Evolutionary conservation across 1,284 basidiomycete genomes (phyloP).

Genomic region (Cryptococcus wingfieldii): DNA sequence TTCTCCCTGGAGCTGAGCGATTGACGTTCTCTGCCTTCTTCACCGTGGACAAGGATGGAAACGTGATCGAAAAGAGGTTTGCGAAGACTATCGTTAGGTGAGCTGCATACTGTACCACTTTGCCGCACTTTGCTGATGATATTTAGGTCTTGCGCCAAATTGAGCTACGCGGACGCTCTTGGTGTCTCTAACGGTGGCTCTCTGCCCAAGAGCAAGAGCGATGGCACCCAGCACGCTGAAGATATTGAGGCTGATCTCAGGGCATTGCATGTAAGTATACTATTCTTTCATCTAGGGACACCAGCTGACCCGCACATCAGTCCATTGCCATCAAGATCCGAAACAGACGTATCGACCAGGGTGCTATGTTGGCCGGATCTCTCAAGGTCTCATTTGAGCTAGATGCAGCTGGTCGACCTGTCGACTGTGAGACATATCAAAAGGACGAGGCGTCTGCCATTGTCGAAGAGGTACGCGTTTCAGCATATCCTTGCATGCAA

Average conservation of each 20-base stretch:
- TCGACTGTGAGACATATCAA: slow-evolving; percentile 67
- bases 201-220: slow-evolving; percentile 56
- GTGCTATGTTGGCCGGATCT: slow-evolving; percentile 71
- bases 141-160: slow-evolving; percentile 72
- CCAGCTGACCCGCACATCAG: neutral
- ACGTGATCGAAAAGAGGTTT: slow-evolving; percentile 82
- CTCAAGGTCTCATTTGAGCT: slow-evolving; percentile 72
- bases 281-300: neutral
- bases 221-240: slow-evolving; percentile 57
- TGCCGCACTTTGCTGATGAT: slow-evolving; percentile 2
- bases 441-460: slow-evolving; percentile 71
- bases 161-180: slow-evolving; percentile 79
- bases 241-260: slow-evolving; percentile 72
- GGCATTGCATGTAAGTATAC: slow-evolving; percentile 54
- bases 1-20: slow-evolving; percentile 79
- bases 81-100: slow-evolving; percentile 88
- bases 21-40: slow-evolving; percentile 85
- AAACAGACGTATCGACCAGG: slow-evolving; percentile 69
- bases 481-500: neutral
- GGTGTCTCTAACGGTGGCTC: slow-evolving; percentile 71
- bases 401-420: slow-evolving; percentile 75
- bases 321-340: slow-evolving; percentile 64
- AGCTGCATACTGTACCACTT: slow-evolving; percentile 17
- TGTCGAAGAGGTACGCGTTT: slow-evolving; percentile 72
- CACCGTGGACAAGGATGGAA: slow-evolving; percentile 77